Percentiles rank a stretch among this genome's conserved stretches.
Evolutionary conservation across 768 basidiomycete species (phyloP).

Genomic region (Calocybe cyanea): DNA sequence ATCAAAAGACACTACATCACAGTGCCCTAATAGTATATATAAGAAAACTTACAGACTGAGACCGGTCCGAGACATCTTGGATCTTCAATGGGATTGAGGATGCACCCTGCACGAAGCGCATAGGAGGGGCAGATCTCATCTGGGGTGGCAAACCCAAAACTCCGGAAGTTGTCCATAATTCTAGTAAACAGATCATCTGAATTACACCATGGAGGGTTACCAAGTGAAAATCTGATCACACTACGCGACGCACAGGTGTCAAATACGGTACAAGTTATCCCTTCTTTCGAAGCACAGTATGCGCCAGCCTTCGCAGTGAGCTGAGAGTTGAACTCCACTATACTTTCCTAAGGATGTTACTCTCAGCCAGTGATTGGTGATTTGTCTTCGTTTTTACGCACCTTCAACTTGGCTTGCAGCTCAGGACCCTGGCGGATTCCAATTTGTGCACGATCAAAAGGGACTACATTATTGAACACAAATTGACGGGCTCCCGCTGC

Average conservation of each 20-base stretch:
- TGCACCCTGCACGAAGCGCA: conserved; percentile 13
- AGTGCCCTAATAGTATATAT: neutral
- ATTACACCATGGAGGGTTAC: neutral
- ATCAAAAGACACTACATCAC: neutral
- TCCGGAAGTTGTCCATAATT: conserved; percentile 16
- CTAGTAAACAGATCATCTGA: conserved; percentile 17
- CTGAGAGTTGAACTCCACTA: conserved; percentile 18
- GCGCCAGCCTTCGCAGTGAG: conserved; percentile 11
- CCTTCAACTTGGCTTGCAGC: conserved; percentile 18
- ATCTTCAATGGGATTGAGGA: conserved; percentile 9
- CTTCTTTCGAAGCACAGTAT: conserved; percentile 17
- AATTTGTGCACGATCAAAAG: conserved; percentile 19
- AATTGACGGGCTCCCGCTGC: conserved; percentile 19
- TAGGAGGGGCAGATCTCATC: conserved; percentile 17
- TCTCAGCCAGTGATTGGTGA: neutral
- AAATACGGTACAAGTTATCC: conserved; percentile 16
- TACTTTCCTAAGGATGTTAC: conserved; percentile 12
- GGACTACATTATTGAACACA: conserved; percentile 20
- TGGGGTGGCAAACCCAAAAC: conserved; percentile 18
- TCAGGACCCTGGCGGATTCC: conserved; percentile 13
- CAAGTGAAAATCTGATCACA: neutral
- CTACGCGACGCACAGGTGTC: conserved; percentile 15
- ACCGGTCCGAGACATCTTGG: conserved; percentile 19
- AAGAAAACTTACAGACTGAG: conserved; percentile 9
- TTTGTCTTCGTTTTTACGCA: neutral